A percentile compares a stretch with the other conserved stretches of the same genome.
Conservation (phyloP, 345 rosid species). For the Eucalyptus cloeziana region DNA sequence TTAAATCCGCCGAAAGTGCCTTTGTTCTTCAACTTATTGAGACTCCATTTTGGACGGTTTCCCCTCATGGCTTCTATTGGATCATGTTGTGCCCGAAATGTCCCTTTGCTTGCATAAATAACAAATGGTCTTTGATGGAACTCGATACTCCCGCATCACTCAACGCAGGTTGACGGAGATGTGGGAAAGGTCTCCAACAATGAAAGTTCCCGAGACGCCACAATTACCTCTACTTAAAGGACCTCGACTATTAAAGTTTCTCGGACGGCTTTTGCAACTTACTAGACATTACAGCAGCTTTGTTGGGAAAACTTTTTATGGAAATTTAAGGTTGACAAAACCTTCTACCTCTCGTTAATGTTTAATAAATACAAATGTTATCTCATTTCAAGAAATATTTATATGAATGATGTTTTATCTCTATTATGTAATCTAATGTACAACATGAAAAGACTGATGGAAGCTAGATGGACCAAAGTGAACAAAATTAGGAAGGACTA, state of each 20-base stretch:
- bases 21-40: neutral
- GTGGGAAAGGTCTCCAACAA: neutral
- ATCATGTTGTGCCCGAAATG: neutral
- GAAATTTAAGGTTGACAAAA: neutral
- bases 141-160: neutral
- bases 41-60: neutral
- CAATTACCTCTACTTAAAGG: accelerated
- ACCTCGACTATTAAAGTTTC: neutral
- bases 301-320: neutral
- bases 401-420: neutral
- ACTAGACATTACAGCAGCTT: neutral
- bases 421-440: neutral
- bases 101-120: neutral
- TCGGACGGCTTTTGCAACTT: neutral
- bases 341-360: neutral
- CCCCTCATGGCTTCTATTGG: neutral
- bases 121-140: neutral
- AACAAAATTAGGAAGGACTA: neutral
- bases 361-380: neutral
- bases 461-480: neutral
- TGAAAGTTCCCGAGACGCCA: neutral
- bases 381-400: neutral
- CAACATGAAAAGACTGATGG: neutral
- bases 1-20: neutral
- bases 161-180: neutral